Evolutionary conservation across 495 filamentous ascomycete species (phyloP).

Genomic region (Aspergillus haitiensis): DNA sequence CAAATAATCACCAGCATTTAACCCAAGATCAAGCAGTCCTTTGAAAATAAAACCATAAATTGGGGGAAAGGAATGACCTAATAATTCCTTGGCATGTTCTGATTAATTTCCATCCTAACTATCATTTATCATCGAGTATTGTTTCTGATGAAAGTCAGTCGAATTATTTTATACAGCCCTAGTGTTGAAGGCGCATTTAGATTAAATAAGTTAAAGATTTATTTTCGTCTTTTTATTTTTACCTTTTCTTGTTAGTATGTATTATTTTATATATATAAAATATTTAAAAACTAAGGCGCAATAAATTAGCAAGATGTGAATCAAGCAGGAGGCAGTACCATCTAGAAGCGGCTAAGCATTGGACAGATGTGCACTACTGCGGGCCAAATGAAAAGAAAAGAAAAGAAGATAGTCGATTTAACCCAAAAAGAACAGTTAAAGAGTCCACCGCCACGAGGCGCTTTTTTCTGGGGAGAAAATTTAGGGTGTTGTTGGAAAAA

Average conservation of each 20-base stretch:
- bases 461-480: slow-evolving; percentile 11
- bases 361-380: slow-evolving; percentile 13
- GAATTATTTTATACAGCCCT: too few relatives aligned
- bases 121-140: too few relatives aligned
- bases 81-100: too few relatives aligned
- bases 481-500: not conserved
- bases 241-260: too few relatives aligned
- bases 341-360: slow-evolving; percentile 14
- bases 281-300: too few relatives aligned
- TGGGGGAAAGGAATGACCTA: not conserved
- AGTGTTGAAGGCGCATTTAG: too few relatives aligned
- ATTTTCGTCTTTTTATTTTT: too few relatives aligned
- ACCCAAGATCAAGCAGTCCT: not conserved
- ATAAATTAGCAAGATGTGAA: not conserved
- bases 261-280: too few relatives aligned
- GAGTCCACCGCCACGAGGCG: slow-evolving; percentile 24
- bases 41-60: not conserved
- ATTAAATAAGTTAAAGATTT: too few relatives aligned
- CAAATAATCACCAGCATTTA: not conserved
- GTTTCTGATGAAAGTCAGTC: too few relatives aligned
- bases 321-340: not conserved
- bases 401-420: not conserved
- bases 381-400: slow-evolving; percentile 2
- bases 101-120: too few relatives aligned
- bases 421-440: not conserved